phyloP scores from a whole-genome alignment of 148 eudicot species.

The Rhododendron ferrugineum region DNA sequence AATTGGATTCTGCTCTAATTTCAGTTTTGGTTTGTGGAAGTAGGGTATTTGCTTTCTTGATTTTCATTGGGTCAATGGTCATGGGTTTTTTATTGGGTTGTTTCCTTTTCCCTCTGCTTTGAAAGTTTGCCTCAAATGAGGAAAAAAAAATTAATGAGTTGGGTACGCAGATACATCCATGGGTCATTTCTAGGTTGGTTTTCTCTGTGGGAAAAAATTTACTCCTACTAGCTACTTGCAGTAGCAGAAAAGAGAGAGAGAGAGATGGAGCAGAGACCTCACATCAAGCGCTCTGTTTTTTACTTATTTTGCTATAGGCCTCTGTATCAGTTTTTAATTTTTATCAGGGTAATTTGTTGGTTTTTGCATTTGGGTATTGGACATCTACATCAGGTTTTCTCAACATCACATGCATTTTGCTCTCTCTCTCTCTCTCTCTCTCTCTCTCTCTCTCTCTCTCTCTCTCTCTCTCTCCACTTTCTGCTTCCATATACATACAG shows the following conservation, averaged over 20 bases:
- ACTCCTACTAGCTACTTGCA: too few relatives aligned
- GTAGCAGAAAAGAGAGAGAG: too few relatives aligned
- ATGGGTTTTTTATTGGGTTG: not conserved
- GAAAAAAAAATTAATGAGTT: not conserved
- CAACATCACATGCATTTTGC: not conserved
- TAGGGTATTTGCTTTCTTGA: not conserved
- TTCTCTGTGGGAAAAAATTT: too few relatives aligned
- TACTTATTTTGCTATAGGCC: too few relatives aligned
- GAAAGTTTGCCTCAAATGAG: not conserved
- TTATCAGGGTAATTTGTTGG: too few relatives aligned
- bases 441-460: not conserved
- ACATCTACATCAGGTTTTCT: not conserved
- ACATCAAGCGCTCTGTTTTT: too few relatives aligned
- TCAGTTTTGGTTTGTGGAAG: not conserved
- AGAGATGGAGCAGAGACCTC: not conserved
- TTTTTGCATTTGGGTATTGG: too few relatives aligned
- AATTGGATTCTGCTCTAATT: not conserved
- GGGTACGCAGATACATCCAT: not conserved
- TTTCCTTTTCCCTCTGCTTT: too few relatives aligned
- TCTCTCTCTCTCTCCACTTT: not conserved
- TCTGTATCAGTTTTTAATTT: too few relatives aligned
- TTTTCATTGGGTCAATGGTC: not conserved
- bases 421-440: not conserved
- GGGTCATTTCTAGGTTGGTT: not conserved
- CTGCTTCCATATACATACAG: not conserved